These are phyloP conservation scores for Brettanomyces naardenensis DNA, from an alignment of 805 yeast species.

Conservation along the genomic window DNA sequence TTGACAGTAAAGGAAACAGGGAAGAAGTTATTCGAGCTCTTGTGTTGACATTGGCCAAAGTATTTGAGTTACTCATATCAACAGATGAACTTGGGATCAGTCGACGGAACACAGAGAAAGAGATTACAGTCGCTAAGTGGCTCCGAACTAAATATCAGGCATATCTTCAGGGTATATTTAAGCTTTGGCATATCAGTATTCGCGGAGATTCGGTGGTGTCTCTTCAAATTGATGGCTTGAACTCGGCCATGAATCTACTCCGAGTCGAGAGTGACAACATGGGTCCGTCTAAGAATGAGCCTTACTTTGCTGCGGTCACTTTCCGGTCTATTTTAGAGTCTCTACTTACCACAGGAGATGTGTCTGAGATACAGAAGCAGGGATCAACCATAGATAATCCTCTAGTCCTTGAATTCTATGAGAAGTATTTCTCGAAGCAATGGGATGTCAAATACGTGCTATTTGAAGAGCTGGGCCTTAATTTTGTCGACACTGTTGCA, in stretches of 20 bases:
- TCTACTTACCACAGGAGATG: slow-evolving; percentile 26
- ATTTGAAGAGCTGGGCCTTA: slow-evolving; percentile 37
- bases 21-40: slow-evolving; percentile 28
- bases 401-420: slow-evolving; percentile 41
- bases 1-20: slow-evolving; percentile 16
- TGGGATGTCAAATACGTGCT: slow-evolving; percentile 80
- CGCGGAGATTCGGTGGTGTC: slow-evolving; percentile 24
- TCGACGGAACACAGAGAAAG: slow-evolving; percentile 30
- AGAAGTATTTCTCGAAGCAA: slow-evolving; percentile 43
- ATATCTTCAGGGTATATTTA: slow-evolving; percentile 39
- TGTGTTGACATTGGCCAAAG: slow-evolving; percentile 33
- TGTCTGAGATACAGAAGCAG: slow-evolving; percentile 29
- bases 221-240: slow-evolving; percentile 46
- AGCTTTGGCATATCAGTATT: slow-evolving; percentile 33
- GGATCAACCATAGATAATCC: slow-evolving; percentile 40
- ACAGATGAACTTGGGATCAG: slow-evolving; percentile 31
- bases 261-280: slow-evolving; percentile 48
- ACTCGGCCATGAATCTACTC: slow-evolving; percentile 46
- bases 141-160: slow-evolving; percentile 47
- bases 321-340: slow-evolving; percentile 33
- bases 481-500: slow-evolving; percentile 19
- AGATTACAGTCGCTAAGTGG: slow-evolving; percentile 55
- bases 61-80: slow-evolving; percentile 41
- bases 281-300: slow-evolving; percentile 42
- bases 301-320: slow-evolving; percentile 54